Evolutionary conservation across 495 filamentous ascomycete genomes (phyloP), one percentile per base, ranked within the genome.

Genomic region (Lepraria neglecta): DNA sequence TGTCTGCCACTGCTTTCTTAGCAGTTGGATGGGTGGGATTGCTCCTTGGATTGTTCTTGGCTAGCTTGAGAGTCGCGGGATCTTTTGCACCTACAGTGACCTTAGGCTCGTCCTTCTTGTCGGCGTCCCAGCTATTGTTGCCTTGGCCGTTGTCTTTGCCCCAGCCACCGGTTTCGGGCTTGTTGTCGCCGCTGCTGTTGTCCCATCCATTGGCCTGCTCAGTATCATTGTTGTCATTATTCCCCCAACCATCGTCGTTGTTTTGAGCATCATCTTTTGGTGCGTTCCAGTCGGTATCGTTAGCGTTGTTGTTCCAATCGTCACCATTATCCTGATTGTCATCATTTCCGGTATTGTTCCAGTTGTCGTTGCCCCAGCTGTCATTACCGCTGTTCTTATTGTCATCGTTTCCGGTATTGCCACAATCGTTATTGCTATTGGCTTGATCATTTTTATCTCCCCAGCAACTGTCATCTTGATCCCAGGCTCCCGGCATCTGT

Each of bases 371-470:
- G 21, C 27, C 61, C 52, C 46, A 35, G 17, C 38, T 40, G 28
- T 33, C 40, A 19, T 43, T 7, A 30, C 30, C 58, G 43, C 28
- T 15, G 35, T 28, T 28, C 56, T 59, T 50, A 15, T 45, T 42
- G 4, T 35, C 35, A 46, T 14, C 42, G 3, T 54, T 19, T 28
- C 10, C 56, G 46, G 40, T 3, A 15, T 42, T 40, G 12, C 28
- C 59, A 50, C 59, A 61, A 15, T 45, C 27, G n/a, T 56, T 42
- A 17, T 62, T 40, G n/a, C 51, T 50, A 35, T 59, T 21, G 19
- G 31, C 35, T 2, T 19, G 42, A 7, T 46, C 19, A 28, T 59
- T n/a, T 12, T 48, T 48, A 11, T 44, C 44, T 47, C 42, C 56
- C 56, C 56, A 47, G 6, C n/a, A 47, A 4, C n/a, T 9, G 31